Evolutionary conservation across 2,329 filamentous ascomycete species (phyloP), one percentile per base, ranked within the genome.

Genomic region (Aciculosporium take): DNA sequence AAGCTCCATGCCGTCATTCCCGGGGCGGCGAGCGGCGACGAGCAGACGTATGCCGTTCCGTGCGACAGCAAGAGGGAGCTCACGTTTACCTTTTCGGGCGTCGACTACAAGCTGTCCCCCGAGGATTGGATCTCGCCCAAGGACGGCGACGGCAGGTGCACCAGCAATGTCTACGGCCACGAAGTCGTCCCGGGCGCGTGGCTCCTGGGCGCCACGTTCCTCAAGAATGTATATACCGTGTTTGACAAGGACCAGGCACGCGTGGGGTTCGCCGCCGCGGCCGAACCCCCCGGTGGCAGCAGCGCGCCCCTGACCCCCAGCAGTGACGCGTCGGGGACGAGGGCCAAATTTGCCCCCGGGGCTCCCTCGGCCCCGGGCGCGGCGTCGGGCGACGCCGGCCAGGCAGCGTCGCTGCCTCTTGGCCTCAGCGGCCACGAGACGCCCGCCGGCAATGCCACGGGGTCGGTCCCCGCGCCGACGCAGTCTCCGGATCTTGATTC

Each of bases 161-260:
- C 74, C 15, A 88, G 83, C 56, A 87, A 84, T 51, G 74, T 94
- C 28, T 79, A 86, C 40, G 83, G 81, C 2, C 69, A 76, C 21
- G 72, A 81, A 54, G 75, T 84, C 12, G 78, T 85, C 36, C 62
- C 68, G 1, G 68, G 65, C 51, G 51, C 77, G 23, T 94, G 86
- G 85, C 67, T 94, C n/a, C 61, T 94, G 1, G 87, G 87, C 2
- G 86, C 87, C 49, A 75, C 81, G 1, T 94, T 94, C 52, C 62
- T 94, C 46, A 94, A 93, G 65, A 94, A 93, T 51, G 86, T 94
- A 13, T 94, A 94, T 56, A 69, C 76, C 1, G 79, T 91, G 20
- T 94, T 93, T 56, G 87, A 94, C 57, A 75, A 74, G 40, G 85
- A 89, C 47, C 55, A 76, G 48, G 61, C 59, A 33, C 72, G 71